phyloP scores from a whole-genome alignment of 202 grass and related monocot genomes.

The Brachypodium distachyon region DNA sequence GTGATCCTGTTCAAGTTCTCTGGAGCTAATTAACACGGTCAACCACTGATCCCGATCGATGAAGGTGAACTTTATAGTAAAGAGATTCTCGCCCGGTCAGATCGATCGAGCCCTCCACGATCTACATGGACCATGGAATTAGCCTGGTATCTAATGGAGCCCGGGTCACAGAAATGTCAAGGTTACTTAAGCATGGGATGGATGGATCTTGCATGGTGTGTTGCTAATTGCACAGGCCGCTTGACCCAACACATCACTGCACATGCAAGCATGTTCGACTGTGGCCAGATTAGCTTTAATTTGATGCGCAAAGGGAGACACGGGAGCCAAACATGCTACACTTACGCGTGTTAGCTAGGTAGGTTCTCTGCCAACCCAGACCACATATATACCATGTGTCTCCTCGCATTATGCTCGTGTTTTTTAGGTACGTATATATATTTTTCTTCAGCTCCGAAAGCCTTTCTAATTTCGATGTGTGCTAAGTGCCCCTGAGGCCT shows the following conservation, averaged over 20 bases:
- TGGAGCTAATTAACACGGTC: background rate
- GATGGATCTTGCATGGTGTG: background rate
- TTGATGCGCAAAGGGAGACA: background rate
- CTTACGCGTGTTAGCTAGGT: background rate
- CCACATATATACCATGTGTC: background rate
- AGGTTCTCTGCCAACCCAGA: background rate
- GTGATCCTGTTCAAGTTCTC: background rate
- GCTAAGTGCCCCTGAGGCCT: no score
- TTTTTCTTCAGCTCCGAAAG: no score
- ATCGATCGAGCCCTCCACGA: no score
- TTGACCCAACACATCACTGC: no score
- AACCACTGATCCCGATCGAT: no score
- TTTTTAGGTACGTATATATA: no score
- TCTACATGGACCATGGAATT: background rate
- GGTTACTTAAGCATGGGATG: background rate
- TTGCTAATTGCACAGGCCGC: no score
- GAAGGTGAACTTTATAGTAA: no score
- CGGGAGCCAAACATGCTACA: background rate
- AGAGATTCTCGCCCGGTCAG: no score
- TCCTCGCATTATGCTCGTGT: background rate
- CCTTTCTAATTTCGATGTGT: no score
- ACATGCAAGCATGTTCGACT: constrained; percentile 33
- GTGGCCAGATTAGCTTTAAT: background rate
- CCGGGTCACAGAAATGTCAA: background rate
- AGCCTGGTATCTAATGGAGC: background rate